These are phyloP conservation scores for Nematocida ausubeli DNA, from an alignment of 371 early-diverging fungal genomes.

Conservation along the genomic window DNA sequence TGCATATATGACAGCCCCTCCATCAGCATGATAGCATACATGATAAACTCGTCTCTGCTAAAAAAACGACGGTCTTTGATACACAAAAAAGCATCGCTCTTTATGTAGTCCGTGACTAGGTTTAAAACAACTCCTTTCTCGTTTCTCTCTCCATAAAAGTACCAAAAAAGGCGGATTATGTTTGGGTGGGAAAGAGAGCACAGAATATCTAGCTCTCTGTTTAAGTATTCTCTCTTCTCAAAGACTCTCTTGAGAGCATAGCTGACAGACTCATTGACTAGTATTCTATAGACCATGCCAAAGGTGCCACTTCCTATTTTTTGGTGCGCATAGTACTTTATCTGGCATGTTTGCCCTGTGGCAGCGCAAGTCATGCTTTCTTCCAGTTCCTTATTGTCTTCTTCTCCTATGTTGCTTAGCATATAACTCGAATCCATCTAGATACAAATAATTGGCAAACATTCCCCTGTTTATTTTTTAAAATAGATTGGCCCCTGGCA, in stretches of 20 bases:
- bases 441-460: constrained; percentile 50
- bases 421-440: neutral
- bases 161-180: constrained; percentile 57
- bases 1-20: constrained; percentile 85
- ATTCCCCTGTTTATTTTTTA: constrained; percentile 56
- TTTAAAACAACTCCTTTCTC: constrained; percentile 59
- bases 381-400: constrained; percentile 9
- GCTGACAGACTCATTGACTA: neutral
- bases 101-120: constrained; percentile 59
- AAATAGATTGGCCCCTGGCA: constrained; percentile 40
- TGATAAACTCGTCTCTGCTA: constrained; percentile 8
- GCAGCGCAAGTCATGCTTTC: neutral
- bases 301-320: constrained; percentile 66
- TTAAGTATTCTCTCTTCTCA: constrained; percentile 58
- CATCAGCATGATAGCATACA: constrained; percentile 73
- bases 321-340: constrained; percentile 28
- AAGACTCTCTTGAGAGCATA: constrained; percentile 65
- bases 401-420: neutral
- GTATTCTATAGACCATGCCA: constrained; percentile 61
- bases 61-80: constrained; percentile 37
- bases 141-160: constrained; percentile 50
- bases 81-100: constrained; percentile 33
- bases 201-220: constrained; percentile 63
- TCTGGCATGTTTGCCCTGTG: neutral
- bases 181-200: constrained; percentile 49